These are phyloP conservation scores for Penicillium lividum DNA, from an alignment of 495 filamentous ascomycete genomes.

Conservation along the genomic window DNA sequence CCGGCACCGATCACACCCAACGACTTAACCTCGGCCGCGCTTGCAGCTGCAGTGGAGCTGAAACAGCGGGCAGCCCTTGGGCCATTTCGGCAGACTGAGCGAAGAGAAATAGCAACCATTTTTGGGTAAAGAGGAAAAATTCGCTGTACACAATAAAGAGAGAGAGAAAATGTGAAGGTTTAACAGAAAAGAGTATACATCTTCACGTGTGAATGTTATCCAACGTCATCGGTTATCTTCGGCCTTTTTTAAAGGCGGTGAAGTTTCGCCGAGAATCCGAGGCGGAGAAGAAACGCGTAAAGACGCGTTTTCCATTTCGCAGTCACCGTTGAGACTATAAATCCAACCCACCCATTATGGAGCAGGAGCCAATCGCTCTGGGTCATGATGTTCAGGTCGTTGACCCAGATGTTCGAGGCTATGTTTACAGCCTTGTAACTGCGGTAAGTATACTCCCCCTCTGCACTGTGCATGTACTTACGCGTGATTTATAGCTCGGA, in stretches of 20 bases:
- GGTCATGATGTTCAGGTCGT: constrained; percentile 54
- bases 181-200: constrained; percentile 14
- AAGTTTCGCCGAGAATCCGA: constrained; percentile 34
- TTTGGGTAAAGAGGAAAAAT: constrained; percentile 7
- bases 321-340: constrained; percentile 14
- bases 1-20: constrained; percentile 94
- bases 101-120: constrained; percentile 41
- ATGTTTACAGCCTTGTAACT: constrained; percentile 88
- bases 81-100: constrained; percentile 31
- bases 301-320: constrained; percentile 40
- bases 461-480: constrained; percentile 24
- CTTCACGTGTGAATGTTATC: constrained; percentile 35
- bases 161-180: constrained; percentile 3
- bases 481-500: constrained; percentile 64
- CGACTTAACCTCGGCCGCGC: constrained; percentile 76
- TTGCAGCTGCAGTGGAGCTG: constrained; percentile 44
- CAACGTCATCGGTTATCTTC: constrained; percentile 49
- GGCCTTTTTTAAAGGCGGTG: constrained; percentile 27
- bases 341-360: constrained; percentile 35
- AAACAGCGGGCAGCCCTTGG: constrained; percentile 42
- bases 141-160: not conserved
- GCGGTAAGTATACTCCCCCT: constrained; percentile 62
- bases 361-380: constrained; percentile 40
- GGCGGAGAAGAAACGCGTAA: constrained; percentile 17
- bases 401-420: constrained; percentile 85